Percentiles rank a stretch among this genome's conserved stretches.
Evolutionary conservation across 768 basidiomycete genomes (phyloP).

Genomic region (Hypholoma fasciculare): DNA sequence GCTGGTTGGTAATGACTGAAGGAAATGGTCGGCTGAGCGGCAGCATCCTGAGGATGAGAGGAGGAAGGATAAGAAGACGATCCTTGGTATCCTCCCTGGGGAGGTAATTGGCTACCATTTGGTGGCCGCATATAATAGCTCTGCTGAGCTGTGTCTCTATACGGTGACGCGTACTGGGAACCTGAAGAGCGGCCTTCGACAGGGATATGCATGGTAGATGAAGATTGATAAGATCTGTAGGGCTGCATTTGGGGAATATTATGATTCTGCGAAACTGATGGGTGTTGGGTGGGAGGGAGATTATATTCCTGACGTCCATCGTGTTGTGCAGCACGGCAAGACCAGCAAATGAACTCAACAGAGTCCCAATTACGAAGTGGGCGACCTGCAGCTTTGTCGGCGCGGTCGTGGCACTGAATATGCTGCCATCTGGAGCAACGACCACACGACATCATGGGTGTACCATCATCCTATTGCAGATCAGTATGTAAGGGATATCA

Average conservation of each 20-base stretch:
- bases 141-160: slow-evolving; percentile 15
- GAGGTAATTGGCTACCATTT: slow-evolving; percentile 16
- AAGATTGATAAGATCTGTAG: slow-evolving; percentile 10
- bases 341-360: slow-evolving; percentile 79
- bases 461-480: slow-evolving; percentile 67
- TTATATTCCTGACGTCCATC: slow-evolving; percentile 2
- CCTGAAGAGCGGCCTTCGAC: slow-evolving; percentile 5
- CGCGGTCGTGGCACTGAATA: slow-evolving; percentile 77
- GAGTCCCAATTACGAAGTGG: slow-evolving; percentile 79
- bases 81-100: slow-evolving; percentile 10
- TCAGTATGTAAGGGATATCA: slow-evolving; percentile 4
- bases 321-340: slow-evolving; percentile 40
- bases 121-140: slow-evolving; percentile 16
- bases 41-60: not conserved
- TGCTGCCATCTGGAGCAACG: slow-evolving; percentile 89
- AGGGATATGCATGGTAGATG: slow-evolving; percentile 2
- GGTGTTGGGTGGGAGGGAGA: slow-evolving; percentile 9
- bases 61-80: slow-evolving; percentile 6
- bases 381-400: slow-evolving; percentile 62
- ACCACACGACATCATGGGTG: slow-evolving; percentile 81
- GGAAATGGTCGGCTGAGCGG: slow-evolving; percentile 27
- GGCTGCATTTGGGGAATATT: slow-evolving; percentile 6
- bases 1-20: slow-evolving; percentile 52
- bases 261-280: slow-evolving; percentile 2
- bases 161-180: slow-evolving; percentile 8